Conservation (phyloP, 2,329 filamentous ascomycete species). For the Arthrobotrys sphaeroides region DNA sequence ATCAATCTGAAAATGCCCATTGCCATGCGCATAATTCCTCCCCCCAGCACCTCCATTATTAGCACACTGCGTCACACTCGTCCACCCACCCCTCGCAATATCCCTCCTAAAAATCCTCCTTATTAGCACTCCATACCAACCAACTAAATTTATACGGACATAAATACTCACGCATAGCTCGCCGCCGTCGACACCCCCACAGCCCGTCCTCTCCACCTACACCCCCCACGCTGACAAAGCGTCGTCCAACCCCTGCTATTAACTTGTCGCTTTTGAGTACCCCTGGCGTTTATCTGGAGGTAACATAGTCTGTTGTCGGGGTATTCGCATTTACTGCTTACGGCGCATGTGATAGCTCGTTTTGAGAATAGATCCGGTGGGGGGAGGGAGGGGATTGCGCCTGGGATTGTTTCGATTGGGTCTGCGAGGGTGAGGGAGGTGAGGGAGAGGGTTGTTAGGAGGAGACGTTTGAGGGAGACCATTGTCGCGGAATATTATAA, state of each 20-base stretch:
- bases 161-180: background rate
- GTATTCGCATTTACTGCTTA: background rate
- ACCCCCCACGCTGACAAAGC: background rate
- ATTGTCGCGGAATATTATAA: too few species aligned
- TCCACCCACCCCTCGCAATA: background rate
- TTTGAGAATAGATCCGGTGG: background rate
- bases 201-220: background rate
- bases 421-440: too few species aligned
- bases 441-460: too few species aligned
- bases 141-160: background rate
- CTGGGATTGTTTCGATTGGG: background rate
- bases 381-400: background rate
- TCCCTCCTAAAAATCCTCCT: background rate
- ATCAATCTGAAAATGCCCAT: background rate
- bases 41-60: background rate
- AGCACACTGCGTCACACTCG: background rate
- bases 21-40: background rate
- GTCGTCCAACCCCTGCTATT: background rate
- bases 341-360: background rate
- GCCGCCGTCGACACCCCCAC: background rate
- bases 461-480: too few species aligned
- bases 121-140: background rate
- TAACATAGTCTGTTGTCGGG: background rate
- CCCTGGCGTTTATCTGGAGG: background rate
- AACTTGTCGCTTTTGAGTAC: background rate